Evolutionary conservation across 352 stramenopile genomes (phyloP).

Genomic region (Pythium dissotocum): DNA sequence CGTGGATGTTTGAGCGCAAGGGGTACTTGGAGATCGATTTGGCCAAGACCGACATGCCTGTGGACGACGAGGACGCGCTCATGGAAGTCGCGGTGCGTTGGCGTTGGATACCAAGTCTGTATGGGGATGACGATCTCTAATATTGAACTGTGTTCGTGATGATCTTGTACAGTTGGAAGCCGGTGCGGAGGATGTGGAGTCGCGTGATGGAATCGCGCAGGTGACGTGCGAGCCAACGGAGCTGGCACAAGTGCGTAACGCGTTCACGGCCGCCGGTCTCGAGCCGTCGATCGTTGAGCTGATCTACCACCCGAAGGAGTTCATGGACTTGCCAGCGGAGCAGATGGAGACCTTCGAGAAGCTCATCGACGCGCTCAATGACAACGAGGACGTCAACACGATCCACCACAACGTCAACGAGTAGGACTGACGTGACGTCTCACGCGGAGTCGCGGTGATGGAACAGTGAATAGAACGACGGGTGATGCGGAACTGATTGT

Average conservation of each 20-base stretch:
- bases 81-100: constrained; percentile 73
- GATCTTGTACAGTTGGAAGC: constrained; percentile 54
- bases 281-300: constrained; percentile 74
- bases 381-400: constrained; percentile 80
- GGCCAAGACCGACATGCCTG: constrained; percentile 26
- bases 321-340: constrained; percentile 54
- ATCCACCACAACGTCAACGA: constrained; percentile 86
- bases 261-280: constrained; percentile 53
- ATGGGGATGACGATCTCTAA: background rate
- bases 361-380: constrained; percentile 70
- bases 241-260: constrained; percentile 55
- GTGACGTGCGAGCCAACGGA: constrained; percentile 72
- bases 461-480: background rate
- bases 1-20: constrained; percentile 87
- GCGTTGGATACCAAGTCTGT: background rate
- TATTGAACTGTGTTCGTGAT: background rate
- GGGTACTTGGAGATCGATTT: constrained; percentile 74
- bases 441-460: background rate
- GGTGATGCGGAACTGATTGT: background rate
- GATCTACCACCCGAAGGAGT: constrained; percentile 83
- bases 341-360: constrained; percentile 71
- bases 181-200: constrained; percentile 69
- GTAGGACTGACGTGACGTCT: constrained; percentile 26
- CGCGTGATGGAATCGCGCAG: constrained; percentile 61
- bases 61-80: constrained; percentile 66